phyloP scores from a whole-genome alignment of 768 basidiomycete species.

The Sutorius australiensis region DNA sequence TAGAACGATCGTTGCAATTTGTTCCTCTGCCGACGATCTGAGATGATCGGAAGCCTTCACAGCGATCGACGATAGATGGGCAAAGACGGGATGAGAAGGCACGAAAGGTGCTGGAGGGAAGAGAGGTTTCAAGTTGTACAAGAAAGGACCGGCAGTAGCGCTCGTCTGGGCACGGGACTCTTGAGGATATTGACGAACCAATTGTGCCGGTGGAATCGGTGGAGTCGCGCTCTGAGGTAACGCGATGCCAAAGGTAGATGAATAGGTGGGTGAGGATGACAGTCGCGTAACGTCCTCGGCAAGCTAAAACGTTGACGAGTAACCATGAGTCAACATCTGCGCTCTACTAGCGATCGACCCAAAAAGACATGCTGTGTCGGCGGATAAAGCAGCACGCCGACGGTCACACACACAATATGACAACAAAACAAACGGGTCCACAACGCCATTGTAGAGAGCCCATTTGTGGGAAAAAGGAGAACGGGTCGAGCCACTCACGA shows the following conservation, averaged over 20 bases:
- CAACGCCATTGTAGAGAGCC: not conserved
- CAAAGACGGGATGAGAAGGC: conserved; percentile 68
- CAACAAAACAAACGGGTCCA: not conserved
- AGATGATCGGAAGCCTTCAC: conserved; percentile 48
- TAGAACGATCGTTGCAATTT: conserved; percentile 50
- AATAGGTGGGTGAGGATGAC: conserved; percentile 42
- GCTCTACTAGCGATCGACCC: not conserved
- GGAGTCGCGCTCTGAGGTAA: conserved; percentile 31
- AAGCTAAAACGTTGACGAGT: conserved; percentile 19
- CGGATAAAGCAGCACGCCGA: conserved; percentile 7
- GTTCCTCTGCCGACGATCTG: conserved; percentile 55
- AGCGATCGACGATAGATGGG: conserved; percentile 60
- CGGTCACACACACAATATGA: not conserved
- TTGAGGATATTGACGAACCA: conserved; percentile 27
- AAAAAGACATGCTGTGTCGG: conserved; percentile 7
- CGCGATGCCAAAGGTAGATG: conserved; percentile 43
- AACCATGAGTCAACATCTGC: conserved; percentile 15
- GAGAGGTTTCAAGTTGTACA: conserved; percentile 55
- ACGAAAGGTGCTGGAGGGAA: conserved; percentile 77
- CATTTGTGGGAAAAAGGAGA: not conserved
- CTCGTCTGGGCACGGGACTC: conserved; percentile 21
- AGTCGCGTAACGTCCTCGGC: conserved; percentile 22
- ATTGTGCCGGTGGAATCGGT: conserved; percentile 26
- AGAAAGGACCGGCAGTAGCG: conserved; percentile 32
- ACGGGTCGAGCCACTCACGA: conserved; percentile 48